Evolutionary conservation across 805 yeast genomes (phyloP).

Genomic region (Cyberlindnera maclurae): DNA sequence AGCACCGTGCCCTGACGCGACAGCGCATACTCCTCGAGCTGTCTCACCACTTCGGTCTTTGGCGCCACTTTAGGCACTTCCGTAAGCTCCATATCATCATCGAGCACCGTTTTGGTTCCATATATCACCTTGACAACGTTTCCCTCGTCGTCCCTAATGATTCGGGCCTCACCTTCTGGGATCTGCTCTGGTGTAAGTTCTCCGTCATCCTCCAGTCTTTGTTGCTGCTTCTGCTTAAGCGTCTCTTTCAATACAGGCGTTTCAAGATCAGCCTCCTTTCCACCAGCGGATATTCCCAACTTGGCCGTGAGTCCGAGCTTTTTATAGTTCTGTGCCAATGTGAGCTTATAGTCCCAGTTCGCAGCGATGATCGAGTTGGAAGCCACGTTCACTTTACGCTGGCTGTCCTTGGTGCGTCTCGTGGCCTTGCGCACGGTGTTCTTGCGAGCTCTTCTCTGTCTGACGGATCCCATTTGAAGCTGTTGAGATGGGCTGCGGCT

Average conservation of each 20-base stretch:
- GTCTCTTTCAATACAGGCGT: constrained; percentile 28
- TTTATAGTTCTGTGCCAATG: constrained; percentile 82
- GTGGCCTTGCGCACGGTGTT: constrained; percentile 66
- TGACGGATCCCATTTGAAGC: constrained; percentile 56
- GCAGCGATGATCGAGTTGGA: constrained; percentile 80
- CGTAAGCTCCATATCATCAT: constrained; percentile 27
- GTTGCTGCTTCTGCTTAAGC: constrained; percentile 14
- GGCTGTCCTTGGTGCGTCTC: constrained; percentile 62
- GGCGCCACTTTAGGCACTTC: constrained; percentile 25
- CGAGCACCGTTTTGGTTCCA: constrained; percentile 48
- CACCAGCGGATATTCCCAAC: constrained; percentile 70
- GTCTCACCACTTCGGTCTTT: constrained; percentile 54
- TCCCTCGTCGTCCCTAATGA: constrained; percentile 63
- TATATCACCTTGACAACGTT: constrained; percentile 60
- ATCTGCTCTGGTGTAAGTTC: constrained; percentile 44
- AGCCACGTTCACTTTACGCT: constrained; percentile 55
- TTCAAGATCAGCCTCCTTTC: constrained; percentile 55
- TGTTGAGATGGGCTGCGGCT: constrained; percentile 3
- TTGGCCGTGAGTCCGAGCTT: constrained; percentile 68
- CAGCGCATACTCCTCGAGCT: constrained; percentile 58
- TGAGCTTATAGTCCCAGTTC: constrained; percentile 81
- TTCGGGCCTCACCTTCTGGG: constrained; percentile 73
- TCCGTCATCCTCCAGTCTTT: constrained; percentile 15
- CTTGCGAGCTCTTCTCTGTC: constrained; percentile 78
- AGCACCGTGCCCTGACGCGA: constrained; percentile 33